Evolutionary conservation across 139 green algal species (phyloP), one percentile per base, ranked within the genome.

Genomic region (Haematococcus lacustris): DNA sequence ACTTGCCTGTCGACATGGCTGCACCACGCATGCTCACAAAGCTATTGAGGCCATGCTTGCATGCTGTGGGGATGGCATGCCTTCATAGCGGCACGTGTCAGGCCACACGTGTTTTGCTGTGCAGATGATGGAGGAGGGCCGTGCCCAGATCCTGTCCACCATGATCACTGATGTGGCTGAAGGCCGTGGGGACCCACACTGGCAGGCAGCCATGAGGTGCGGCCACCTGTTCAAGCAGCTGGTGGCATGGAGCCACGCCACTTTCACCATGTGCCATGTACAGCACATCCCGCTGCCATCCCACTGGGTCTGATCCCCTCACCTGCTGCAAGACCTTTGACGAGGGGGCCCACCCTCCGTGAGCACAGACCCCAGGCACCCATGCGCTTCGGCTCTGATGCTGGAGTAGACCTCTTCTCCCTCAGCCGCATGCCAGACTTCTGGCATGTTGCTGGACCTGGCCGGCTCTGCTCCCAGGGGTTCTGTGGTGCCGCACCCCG

Each of bases 201-300:
- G 79, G 79, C 33, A 70, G 0, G 79, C 79, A 33, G 75, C 57
- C 32, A 85, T 85, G 79, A 65, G 75, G 79, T 85, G 63, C 28
- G 73, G 6, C 34, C 26, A 57, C 39, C 5, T 17, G 26, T n/a
- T 17, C 30, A 32, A 32, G 21, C 6, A 66, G 6, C 6, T 13
- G 17, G 23, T 66, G 21, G 21, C 47, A 57, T 57, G 13, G 13
- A n/a, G 13, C 13, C 13, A 57, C 47, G 13, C 13, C n/a, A n/a
- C n/a, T n/a, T n/a, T n/a, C n/a, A n/a, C n/a, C n/a, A n/a, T n/a
- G n/a, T n/a, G n/a, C n/a, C n/a, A 68, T 33, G 4, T 64, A 7
- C 28, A 33, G 53, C 21, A 57, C 13, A 57, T 28, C 13, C 13
- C 13, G 47, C 47, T 57, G 13, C 47, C 13, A n/a, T 57, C 21